Evolutionary conservation across 1,284 basidiomycete genomes (phyloP).

Genomic region (Cronartium quercuum): DNA sequence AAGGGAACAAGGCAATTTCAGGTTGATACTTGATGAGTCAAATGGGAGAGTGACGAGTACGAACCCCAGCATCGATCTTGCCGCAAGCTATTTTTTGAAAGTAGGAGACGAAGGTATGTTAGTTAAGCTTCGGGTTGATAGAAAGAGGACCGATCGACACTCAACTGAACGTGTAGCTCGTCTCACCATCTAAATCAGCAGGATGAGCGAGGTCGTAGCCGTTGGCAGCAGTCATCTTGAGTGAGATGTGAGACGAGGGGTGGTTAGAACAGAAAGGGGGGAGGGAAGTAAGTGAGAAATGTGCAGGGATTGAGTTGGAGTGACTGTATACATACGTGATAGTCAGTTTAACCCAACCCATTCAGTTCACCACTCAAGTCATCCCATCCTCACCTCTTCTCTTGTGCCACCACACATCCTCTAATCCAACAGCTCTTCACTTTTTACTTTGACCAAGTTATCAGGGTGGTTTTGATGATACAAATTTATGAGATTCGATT

Average conservation of each 20-base stretch:
- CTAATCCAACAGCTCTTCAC: too few species aligned
- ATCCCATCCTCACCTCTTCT: too few species aligned
- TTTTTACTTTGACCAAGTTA: too few species aligned
- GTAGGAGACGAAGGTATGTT: neutral
- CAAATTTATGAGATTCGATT: too few species aligned
- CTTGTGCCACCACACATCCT: too few species aligned
- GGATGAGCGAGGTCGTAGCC: conserved; percentile 34
- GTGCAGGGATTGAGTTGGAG: too few species aligned
- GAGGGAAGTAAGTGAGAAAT: too few species aligned
- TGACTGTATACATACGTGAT: too few species aligned
- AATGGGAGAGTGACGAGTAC: neutral
- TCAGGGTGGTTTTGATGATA: too few species aligned
- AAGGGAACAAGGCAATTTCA: neutral
- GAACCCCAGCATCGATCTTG: conserved; percentile 38
- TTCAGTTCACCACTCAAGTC: too few species aligned
- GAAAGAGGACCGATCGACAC: neutral
- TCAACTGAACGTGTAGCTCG: conserved; percentile 39
- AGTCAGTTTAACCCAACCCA: too few species aligned
- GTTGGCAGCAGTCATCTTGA: conserved; percentile 16
- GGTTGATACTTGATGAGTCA: neutral
- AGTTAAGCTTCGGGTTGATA: neutral
- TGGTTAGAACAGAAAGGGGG: too few species aligned
- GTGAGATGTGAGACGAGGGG: neutral
- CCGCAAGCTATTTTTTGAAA: conserved; percentile 21
- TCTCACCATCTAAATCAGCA: conserved; percentile 36